Base-by-base conservation (phyloP, 2,329 filamentous ascomycete genomes). In the Xylariomycetidae sp. region DNA sequence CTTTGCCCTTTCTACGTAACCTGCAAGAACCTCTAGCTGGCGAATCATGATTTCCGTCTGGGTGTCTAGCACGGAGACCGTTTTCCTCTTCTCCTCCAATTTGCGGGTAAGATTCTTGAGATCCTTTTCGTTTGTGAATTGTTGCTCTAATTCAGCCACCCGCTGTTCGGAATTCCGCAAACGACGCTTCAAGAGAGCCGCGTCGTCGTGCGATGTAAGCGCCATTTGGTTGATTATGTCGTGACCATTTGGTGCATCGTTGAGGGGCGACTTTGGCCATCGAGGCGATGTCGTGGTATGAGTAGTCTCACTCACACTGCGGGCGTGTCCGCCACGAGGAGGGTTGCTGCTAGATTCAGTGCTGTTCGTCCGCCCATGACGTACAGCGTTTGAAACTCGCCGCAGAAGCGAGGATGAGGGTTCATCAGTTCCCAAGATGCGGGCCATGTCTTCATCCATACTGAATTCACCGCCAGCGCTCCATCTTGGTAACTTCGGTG, bases 31-130 rank as follows among this genome's bases (percentile, higher is more conserved):
- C 54, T 94, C 88, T 13, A 97, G 70, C 59, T 97, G 88, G 25
- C 86, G 83, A 51, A 97, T 86, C 63, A 95, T 90, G 58, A 97
- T 89, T 62, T 97, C 90, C 31, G 88, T 88, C 61, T 96, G 88
- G 1, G 89, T 90, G 57, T 97, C 90, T 32, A 97, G 70, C 13
- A 94, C 85, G 6, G 90, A 90, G 58, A 98, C 92, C 0, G 92
- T 97, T 51, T 94, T 95, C 38, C 92, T 77, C 67, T 97, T 97
- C 61, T 97, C 89, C 22, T 85, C 74, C 16, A 97, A 68, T 56
- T 89, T 90, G 49, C 84, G 88, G 60, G 94, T 94, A 18, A 94
- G 79, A 49, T 81, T 83, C 61, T 84, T 84, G 16, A 81, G 58
- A 37, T 79, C 75, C 46, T 78, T 78, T 44, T 80, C 77, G 3